Evolutionary conservation across 1,139 yeast genomes (phyloP), one percentile per base, ranked within the genome.

Genomic region (Candida neerlandica): DNA sequence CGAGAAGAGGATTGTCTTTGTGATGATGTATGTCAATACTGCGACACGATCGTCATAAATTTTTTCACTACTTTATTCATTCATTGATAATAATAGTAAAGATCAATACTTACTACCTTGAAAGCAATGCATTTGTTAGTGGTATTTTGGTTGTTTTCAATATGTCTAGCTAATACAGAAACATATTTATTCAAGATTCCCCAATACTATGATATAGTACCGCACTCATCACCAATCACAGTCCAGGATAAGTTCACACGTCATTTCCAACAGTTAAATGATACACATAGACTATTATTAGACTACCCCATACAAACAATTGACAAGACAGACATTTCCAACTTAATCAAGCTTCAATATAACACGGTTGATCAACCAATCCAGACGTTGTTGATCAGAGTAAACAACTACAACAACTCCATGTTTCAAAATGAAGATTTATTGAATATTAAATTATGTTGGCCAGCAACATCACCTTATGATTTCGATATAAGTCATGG

Each of bases 381-480:
- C 21, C 48, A 60, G 29, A 60, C 61, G 1, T 48, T 75, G 3
- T 56, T 70, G 5, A 70, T 75, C 11, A 59, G 62, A 39, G 40
- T 76, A 19, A 74, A 74, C 54, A 73, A 74, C 53, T 70, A 72
- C 53, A 52, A 58, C 18, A 62, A 70, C 50, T n/a, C 46, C 5
- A 58, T 67, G 1, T 72, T 59, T 48, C 50, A 51, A 11, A 59
- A 75, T 12, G 63, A 69, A 45, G 78, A 73, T 54, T 47, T 69
- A 30, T 50, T 75, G 32, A 65, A 63, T 49, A 60, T 73, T 29
- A 76, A 76, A 52, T 51, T 75, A 14, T 75, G 80, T 54, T 76
- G 80, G 80, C 78, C 80, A 0, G 77, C 80, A 0, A 73, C 71
- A 1, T 52, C 52, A 12, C 77, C 80, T 1, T 63, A 65, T 45